phyloP scores from a whole-genome alignment of 257 asterid species.

The Ballota nigra region DNA sequence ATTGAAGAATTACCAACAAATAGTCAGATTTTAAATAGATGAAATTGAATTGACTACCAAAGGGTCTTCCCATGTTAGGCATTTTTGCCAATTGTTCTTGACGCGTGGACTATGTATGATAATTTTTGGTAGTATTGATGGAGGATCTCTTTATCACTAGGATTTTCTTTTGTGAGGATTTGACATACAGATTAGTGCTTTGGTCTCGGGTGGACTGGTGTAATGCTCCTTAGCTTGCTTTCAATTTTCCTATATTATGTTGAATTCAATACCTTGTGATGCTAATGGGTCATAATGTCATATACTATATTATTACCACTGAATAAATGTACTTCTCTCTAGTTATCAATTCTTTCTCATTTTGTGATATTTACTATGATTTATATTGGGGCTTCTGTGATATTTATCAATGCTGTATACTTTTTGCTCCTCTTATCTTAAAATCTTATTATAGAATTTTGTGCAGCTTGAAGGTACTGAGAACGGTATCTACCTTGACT shows the following conservation, averaged over 20 bases:
- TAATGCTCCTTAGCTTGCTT: no score
- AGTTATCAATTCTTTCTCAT: constrained; percentile 1
- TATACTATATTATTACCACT: neutral
- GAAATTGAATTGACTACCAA: neutral
- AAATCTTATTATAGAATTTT: neutral
- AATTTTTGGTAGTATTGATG: neutral
- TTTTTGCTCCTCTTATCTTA: neutral
- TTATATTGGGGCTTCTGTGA: neutral
- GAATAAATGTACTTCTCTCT: neutral
- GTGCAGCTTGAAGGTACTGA: constrained; percentile 93
- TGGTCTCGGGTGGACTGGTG: neutral
- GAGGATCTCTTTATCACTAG: neutral
- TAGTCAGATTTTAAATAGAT: no score
- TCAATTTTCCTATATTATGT: neutral
- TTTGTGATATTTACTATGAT: neutral
- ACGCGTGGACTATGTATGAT: neutral
- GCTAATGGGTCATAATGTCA: constrained; percentile 3
- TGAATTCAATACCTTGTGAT: neutral
- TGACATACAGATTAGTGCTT: neutral
- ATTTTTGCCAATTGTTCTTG: neutral
- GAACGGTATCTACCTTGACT: constrained; percentile 50
- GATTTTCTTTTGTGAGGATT: neutral
- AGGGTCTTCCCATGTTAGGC: neutral
- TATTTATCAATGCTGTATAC: no score
- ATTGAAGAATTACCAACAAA: neutral